A percentile compares a stretch with the other conserved stretches of the same genome.
phyloP scores from a whole-genome alignment of 495 filamentous ascomycete species.

The Immersiella caudata region DNA sequence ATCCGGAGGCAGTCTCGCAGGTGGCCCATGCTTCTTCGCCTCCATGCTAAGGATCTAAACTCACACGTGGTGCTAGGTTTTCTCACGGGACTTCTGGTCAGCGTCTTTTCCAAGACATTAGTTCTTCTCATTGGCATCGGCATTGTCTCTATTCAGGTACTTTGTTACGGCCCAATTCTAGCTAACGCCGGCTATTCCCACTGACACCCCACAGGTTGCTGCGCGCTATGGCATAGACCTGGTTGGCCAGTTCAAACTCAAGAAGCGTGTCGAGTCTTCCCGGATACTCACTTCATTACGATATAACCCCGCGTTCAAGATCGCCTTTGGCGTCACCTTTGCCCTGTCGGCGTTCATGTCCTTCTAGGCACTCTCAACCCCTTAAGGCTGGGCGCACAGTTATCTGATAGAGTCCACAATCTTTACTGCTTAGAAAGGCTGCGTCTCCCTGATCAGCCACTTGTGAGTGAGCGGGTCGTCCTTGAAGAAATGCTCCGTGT shows the following conservation, averaged over 20 bases:
- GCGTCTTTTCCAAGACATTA: constrained; percentile 73
- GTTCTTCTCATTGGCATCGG: constrained; percentile 72
- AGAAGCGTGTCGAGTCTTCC: constrained; percentile 51
- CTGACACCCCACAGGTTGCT: constrained; percentile 57
- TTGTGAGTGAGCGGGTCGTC: constrained; percentile 65
- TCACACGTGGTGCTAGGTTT: constrained; percentile 52
- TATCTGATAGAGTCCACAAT: background rate
- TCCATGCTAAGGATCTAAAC: background rate
- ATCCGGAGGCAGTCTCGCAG: constrained; percentile 68
- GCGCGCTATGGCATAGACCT: constrained; percentile 75
- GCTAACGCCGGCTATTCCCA: background rate
- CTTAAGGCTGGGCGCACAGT: background rate
- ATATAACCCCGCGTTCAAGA: constrained; percentile 73
- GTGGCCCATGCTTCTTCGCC: constrained; percentile 34
- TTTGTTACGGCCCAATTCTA: constrained; percentile 24
- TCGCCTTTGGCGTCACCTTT: constrained; percentile 77
- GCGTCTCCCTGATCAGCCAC: constrained; percentile 88
- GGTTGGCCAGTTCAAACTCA: constrained; percentile 40
- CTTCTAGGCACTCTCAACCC: constrained; percentile 46
- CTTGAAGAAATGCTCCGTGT: constrained; percentile 81
- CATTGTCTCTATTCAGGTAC: constrained; percentile 71
- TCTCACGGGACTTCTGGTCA: constrained; percentile 67
- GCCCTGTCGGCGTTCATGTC: constrained; percentile 73
- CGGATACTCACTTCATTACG: constrained; percentile 61
- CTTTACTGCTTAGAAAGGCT: constrained; percentile 45